phyloP scores from a whole-genome alignment of 177 flowering plant genomes.

The Vitis hybrid region DNA sequence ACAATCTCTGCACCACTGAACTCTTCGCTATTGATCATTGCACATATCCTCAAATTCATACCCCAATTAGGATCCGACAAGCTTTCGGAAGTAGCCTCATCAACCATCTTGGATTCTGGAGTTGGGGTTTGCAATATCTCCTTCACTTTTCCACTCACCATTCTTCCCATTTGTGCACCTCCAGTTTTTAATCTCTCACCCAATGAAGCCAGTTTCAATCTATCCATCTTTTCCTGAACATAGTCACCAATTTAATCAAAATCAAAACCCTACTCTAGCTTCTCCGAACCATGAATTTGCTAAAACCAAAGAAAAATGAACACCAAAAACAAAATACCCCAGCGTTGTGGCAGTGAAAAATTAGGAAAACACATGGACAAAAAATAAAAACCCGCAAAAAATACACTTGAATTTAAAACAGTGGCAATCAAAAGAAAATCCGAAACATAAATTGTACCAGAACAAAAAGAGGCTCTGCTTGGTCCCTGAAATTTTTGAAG shows the following conservation, averaged over 20 bases:
- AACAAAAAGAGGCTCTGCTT: too few relatives aligned
- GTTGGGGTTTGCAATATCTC: constrained; percentile 71
- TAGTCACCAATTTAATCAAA: neutral
- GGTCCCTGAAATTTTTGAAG: too few relatives aligned
- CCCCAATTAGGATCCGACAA: constrained; percentile 82
- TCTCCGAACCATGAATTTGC: too few relatives aligned
- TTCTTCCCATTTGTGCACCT: constrained; percentile 69
- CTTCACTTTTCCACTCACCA: constrained; percentile 63
- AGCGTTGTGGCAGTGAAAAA: too few relatives aligned
- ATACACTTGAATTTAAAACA: too few relatives aligned
- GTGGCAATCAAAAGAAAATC: too few relatives aligned
- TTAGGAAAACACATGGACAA: too few relatives aligned
- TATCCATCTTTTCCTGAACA: constrained; percentile 33
- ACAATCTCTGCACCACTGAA: constrained; percentile 71
- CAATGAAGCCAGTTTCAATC: constrained; percentile 41
- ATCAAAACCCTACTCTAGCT: neutral
- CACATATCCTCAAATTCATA: constrained; percentile 73
- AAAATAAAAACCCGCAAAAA: too few relatives aligned
- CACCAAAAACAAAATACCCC: too few relatives aligned
- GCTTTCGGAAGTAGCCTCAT: constrained; percentile 70
- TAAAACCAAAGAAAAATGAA: too few relatives aligned
- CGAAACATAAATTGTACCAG: too few relatives aligned
- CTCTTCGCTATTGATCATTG: constrained; percentile 63
- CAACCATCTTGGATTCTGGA: constrained; percentile 72
- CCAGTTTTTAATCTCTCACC: constrained; percentile 66